Base-by-base conservation (phyloP, 768 basidiomycete species). In the Naganishia randhawae region DNA sequence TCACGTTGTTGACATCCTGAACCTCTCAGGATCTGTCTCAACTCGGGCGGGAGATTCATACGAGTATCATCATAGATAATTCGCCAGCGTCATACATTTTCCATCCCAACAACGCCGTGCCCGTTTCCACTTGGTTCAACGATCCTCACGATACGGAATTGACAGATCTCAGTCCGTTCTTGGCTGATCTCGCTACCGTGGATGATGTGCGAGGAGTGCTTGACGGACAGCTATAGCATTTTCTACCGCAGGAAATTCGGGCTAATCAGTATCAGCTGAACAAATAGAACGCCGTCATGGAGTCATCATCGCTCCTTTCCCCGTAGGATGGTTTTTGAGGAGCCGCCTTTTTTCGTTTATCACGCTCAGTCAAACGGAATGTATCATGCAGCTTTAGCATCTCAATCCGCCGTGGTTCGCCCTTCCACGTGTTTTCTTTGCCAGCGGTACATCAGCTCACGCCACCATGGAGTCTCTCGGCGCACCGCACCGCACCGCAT, bases 71-170 rank as follows among this genome's bases (percentile, higher is more conserved):
- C 81, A 86, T 99, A 74, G 96, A 98, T 82, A 99, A 98, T 80
- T 98, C 95, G 31, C 96, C 96, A 17, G 96, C 96, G 14, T 96
- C 92, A 14, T 99, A 98, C 81, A 95, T 98, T 69, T 99, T 99
- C 85, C 95, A 99, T 77, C 93, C 93, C 17, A 94, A 96, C 82
- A 98, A 98, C 78, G 96, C 96, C 42, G 95, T 98, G 5, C 96
- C 96, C 14, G 94, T 99, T 69, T 97, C 95, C 50, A 93, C 91
- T 67, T 99, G 96, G 96, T 99, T 99, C 83, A 98, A 97, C 80
- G 93, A 93, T 81, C 94, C 94, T 11, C 95, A 97, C 75, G 95
- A 98, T 78, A 95, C 94, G 53, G 95, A 98, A 79, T 85, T 99
- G 71, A 96, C 91, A 45, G 95, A 98, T 81, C 83, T 98, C 62